Conservation (phyloP, 345 rosid species). For the Diplotaxis tenuifolia region DNA sequence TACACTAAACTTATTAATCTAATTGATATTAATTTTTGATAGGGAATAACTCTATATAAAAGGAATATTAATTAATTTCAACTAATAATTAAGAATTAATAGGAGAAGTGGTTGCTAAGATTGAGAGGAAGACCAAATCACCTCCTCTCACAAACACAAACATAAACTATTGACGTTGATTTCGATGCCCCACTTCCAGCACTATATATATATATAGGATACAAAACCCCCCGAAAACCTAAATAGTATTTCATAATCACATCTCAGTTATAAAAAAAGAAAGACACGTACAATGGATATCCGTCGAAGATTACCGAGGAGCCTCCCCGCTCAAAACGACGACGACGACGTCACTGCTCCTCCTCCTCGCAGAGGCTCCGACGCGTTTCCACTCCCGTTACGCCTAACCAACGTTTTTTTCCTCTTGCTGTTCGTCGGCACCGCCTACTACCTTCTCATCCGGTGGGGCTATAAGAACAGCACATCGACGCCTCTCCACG, state of each 20-base stretch:
- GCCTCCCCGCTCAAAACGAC: background rate
- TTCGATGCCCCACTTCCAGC: background rate
- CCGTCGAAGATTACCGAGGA: conserved; percentile 28
- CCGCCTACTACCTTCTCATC: conserved; percentile 51
- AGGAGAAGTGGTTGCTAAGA: background rate
- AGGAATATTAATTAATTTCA: background rate
- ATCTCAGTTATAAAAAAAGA: background rate
- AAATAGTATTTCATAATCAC: background rate
- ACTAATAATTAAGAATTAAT: background rate
- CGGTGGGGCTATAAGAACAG: conserved; percentile 54
- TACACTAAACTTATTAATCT: too few species aligned
- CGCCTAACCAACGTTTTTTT: conserved; percentile 47
- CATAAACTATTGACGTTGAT: background rate
- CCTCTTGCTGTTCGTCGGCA: conserved; percentile 51
- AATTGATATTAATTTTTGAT: too few species aligned
- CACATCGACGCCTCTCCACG: conserved; percentile 37
- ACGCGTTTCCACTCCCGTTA: conserved; percentile 48
- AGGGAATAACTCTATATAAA: too few species aligned
- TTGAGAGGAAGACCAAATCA: background rate
- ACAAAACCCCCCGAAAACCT: background rate
- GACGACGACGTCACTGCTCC: background rate
- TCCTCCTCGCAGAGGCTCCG: conserved; percentile 37
- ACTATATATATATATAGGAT: background rate
- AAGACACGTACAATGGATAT: conserved; percentile 13
- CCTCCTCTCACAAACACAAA: background rate